Evolutionary conservation across 148 eudicot genomes (phyloP), one percentile per base, ranked within the genome.

Genomic region (Nepenthes mirabilis): DNA sequence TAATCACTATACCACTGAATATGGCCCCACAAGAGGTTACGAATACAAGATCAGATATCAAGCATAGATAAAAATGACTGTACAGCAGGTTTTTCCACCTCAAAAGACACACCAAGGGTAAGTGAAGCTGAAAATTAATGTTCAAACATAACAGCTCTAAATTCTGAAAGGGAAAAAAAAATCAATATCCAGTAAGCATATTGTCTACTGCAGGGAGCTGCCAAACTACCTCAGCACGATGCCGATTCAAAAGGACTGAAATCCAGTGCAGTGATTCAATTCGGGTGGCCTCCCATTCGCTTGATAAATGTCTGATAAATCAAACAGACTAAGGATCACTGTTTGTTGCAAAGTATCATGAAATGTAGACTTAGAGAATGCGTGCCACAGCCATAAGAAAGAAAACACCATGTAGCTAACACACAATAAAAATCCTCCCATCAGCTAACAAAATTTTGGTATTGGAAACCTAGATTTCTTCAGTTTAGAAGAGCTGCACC

Each of bases 271-370:
- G 68, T 59, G 99, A 85, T 76, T 94, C 99, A 52, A 89, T 84
- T 48, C 97, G 88, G 45, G 99, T 86, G 62, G 91, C 97, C 79
- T 93, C 99, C 96, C 95, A 89, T 68, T 88, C 99, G 78, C 84
- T 89, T 37, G 96, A 82, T 68, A 93, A 74, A 79, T 89, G 95
- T 61, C 99, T 93, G 85, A 60, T 43, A 78, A 63, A 64, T 43
- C 40, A 51, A 72, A 50, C 61, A 59, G 47, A 34, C 59, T 8
- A 57, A 49, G 49, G 64, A 61, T 57, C 45, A 57, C 47, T 40
- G 60, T 50, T 14, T 35, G 56, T 37, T 65, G 40, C n/a, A 33
- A 2, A 50, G 9, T 49, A 14, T 7, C 11, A 12, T 45, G 40
- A 61, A 33, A 52, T 37, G 23, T 33, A 52, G 45, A 53, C 14